Conservation (phyloP, 345 rosid species). For the Sonneratia alba region DNA sequence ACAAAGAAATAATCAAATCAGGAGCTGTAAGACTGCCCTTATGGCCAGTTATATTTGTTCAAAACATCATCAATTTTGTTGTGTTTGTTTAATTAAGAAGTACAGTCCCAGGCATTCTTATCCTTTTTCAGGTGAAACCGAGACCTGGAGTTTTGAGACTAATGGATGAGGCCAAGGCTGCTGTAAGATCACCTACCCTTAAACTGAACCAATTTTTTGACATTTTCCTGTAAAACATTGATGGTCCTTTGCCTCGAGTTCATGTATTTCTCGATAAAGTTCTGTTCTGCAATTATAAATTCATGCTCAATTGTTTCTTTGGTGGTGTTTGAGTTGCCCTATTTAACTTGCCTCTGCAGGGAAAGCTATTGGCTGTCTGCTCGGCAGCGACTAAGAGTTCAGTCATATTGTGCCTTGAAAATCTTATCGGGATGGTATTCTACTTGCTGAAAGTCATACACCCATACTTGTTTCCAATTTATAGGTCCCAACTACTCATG, state of each 20-base stretch:
- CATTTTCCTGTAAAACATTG: neutral
- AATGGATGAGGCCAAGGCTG: constrained; percentile 90
- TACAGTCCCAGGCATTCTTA: neutral
- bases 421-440: constrained; percentile 66
- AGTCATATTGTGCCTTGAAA: constrained; percentile 81
- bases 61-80: constrained; percentile 1
- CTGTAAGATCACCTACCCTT: constrained; percentile 40
- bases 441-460: constrained; percentile 5
- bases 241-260: neutral
- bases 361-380: constrained; percentile 73
- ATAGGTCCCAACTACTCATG: neutral
- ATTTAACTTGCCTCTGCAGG: constrained; percentile 26
- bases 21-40: constrained; percentile 58
- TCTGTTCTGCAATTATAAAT: neutral
- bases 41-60: neutral
- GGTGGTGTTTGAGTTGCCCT: neutral
- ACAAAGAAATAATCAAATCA: constrained; percentile 81
- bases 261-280: neutral
- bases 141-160: constrained; percentile 84
- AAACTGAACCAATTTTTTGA: neutral
- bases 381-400: constrained; percentile 99
- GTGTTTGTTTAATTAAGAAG: neutral
- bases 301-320: neutral
- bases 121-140: constrained; percentile 61
- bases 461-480: neutral